Conservation (phyloP, 768 basidiomycete genomes). For the Suillus bovinus region DNA sequence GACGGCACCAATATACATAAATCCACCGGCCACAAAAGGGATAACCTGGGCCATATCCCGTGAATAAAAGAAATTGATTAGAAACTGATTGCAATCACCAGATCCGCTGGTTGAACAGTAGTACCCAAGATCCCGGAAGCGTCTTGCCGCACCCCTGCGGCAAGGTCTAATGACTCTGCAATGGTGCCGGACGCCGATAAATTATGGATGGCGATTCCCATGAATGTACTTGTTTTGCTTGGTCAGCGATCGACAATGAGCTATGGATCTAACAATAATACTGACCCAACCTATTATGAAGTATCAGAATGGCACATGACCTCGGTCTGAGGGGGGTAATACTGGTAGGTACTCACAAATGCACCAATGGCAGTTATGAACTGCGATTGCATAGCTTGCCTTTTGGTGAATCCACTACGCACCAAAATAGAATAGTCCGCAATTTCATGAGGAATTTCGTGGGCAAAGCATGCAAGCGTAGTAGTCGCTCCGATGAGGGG, state of each 20-base stretch:
- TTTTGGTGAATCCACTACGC: slow-evolving; percentile 87
- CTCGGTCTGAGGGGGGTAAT: slow-evolving; percentile 10
- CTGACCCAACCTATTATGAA: slow-evolving; percentile 38
- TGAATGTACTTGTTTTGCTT: slow-evolving; percentile 61
- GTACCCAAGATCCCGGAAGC: slow-evolving; percentile 83
- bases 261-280: neutral
- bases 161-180: slow-evolving; percentile 55
- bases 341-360: slow-evolving; percentile 54
- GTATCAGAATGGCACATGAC: slow-evolving; percentile 20
- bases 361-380: slow-evolving; percentile 91
- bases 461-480: slow-evolving; percentile 92
- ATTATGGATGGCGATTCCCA: slow-evolving; percentile 84
- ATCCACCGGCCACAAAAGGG: slow-evolving; percentile 88
- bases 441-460: slow-evolving; percentile 95
- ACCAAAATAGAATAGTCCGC: slow-evolving; percentile 96
- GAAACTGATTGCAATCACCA: slow-evolving; percentile 47
- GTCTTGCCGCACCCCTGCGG: slow-evolving; percentile 73
- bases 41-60: slow-evolving; percentile 58
- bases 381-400: slow-evolving; percentile 91
- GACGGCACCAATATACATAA: slow-evolving; percentile 92
- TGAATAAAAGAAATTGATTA: slow-evolving; percentile 16
- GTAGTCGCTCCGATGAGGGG: slow-evolving; percentile 92
- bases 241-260: slow-evolving; percentile 5
- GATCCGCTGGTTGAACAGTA: slow-evolving; percentile 72
- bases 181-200: slow-evolving; percentile 54